A percentile compares a stretch with the other conserved stretches of the same genome.
phyloP scores from a whole-genome alignment of 805 yeast genomes.

The Isabelozyma rhagii region DNA sequence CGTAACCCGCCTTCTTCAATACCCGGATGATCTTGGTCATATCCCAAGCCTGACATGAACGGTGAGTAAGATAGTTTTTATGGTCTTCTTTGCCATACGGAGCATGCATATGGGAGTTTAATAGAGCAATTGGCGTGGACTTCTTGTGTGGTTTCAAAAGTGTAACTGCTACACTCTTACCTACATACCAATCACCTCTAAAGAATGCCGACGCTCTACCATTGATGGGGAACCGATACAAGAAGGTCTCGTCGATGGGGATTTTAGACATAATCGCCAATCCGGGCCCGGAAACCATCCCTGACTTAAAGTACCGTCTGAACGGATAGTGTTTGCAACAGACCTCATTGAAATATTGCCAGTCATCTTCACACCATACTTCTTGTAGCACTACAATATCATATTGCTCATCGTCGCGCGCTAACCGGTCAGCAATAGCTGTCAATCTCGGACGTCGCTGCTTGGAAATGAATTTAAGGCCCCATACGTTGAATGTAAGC shows the following conservation, averaged over 20 bases:
- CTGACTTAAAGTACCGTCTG: conserved; percentile 70
- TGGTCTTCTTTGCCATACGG: conserved; percentile 79
- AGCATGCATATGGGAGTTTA: conserved; percentile 97
- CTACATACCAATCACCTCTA: conserved; percentile 97
- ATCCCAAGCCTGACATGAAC: conserved; percentile 97
- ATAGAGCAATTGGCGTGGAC: conserved; percentile 62
- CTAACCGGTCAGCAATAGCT: conserved; percentile 71
- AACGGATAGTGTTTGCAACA: conserved; percentile 56
- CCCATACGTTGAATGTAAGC: conserved; percentile 83
- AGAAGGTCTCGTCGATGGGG: conserved; percentile 76
- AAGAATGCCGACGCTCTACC: conserved; percentile 92
- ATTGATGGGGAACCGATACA: conserved; percentile 85
- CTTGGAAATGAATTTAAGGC: conserved; percentile 81
- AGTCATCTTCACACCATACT: conserved; percentile 85
- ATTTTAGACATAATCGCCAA: conserved; percentile 77
- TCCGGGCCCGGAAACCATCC: conserved; percentile 92
- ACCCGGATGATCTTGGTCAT: conserved; percentile 63
- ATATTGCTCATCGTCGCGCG: conserved; percentile 44
- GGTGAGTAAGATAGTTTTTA: conserved; percentile 84
- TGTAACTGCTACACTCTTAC: conserved; percentile 82
- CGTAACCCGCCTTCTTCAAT: conserved; percentile 70
- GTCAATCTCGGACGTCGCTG: conserved; percentile 57
- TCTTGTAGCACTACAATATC: conserved; percentile 95
- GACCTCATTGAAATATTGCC: conserved; percentile 54
- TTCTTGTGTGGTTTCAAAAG: conserved; percentile 49